Conservation (phyloP, 768 basidiomycete genomes). For the Pulveroboletus frians region DNA sequence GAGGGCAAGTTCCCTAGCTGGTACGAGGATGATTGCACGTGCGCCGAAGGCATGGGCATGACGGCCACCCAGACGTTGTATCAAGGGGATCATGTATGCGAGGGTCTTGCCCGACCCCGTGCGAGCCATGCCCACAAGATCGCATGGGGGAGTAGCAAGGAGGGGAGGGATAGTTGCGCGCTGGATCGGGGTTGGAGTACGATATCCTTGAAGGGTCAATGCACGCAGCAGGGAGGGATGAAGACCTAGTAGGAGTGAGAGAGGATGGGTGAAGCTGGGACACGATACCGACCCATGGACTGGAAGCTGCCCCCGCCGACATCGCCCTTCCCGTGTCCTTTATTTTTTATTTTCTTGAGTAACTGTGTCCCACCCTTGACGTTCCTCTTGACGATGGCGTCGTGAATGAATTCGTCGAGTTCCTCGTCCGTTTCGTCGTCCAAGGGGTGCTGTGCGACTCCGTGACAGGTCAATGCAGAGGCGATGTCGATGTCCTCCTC, state of each 20-base stretch:
- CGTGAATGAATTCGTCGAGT: conserved; percentile 58
- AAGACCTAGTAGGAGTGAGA: conserved; percentile 49
- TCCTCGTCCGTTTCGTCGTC: conserved; percentile 36
- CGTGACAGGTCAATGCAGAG: conserved; percentile 42
- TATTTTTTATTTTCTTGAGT: conserved; percentile 73
- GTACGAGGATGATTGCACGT: conserved; percentile 82
- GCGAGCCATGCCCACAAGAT: conserved; percentile 96
- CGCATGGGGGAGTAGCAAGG: conserved; percentile 77
- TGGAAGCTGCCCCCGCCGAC: conserved; percentile 94
- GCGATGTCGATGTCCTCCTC: conserved; percentile 62
- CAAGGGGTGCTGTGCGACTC: background rate
- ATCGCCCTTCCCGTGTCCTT: conserved; percentile 67
- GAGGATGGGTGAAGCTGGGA: background rate
- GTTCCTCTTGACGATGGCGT: conserved; percentile 67
- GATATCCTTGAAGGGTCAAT: conserved; percentile 87
- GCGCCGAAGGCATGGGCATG: conserved; percentile 80
- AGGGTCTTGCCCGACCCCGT: conserved; percentile 98
- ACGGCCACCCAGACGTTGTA: conserved; percentile 77
- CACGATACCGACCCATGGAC: conserved; percentile 71
- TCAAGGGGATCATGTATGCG: conserved; percentile 89
- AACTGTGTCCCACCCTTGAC: conserved; percentile 70
- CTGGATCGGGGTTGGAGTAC: conserved; percentile 95
- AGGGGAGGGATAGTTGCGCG: conserved; percentile 83
- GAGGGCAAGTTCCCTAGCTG: conserved; percentile 89
- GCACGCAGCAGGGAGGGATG: conserved; percentile 80